A percentile compares a stretch with the other conserved stretches of the same genome.
Evolutionary conservation across 768 basidiomycete genomes (phyloP).

Genomic region (Mycena rosella): DNA sequence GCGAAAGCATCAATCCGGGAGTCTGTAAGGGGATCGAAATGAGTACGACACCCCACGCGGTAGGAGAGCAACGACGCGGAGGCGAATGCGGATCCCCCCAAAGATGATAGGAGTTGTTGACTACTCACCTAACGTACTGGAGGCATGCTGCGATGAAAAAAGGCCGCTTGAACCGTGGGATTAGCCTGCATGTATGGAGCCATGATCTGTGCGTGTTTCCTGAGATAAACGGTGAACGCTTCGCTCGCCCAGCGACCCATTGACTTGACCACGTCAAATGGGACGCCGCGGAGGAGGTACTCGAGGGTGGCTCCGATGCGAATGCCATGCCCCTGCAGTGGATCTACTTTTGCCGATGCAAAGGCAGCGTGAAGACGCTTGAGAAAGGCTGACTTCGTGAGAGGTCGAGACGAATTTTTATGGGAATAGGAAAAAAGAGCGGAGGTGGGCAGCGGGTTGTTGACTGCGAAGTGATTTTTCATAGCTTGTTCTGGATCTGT

Average conservation of each 20-base stretch:
- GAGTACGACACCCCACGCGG: too few species aligned
- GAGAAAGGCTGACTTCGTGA: constrained; percentile 15
- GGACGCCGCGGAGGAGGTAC: constrained; percentile 43
- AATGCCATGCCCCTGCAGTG: constrained; percentile 44
- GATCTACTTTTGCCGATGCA: neutral
- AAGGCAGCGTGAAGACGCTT: constrained; percentile 5
- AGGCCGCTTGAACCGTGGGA: constrained; percentile 28
- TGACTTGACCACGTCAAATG: constrained; percentile 44
- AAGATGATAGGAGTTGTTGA: too few species aligned
- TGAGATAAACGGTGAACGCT: constrained; percentile 44
- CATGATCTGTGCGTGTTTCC: constrained; percentile 40
- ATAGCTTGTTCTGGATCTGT: constrained; percentile 29
- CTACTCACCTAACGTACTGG: too few species aligned
- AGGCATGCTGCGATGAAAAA: constrained; percentile 13
- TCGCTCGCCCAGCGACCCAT: too few species aligned
- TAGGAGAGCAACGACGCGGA: too few species aligned
- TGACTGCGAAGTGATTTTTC: constrained; percentile 46
- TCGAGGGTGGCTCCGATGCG: constrained; percentile 44
- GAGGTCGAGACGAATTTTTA: neutral
- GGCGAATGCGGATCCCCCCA: too few species aligned
- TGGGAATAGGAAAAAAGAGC: neutral
- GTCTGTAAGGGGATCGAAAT: too few species aligned
- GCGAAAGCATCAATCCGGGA: too few species aligned
- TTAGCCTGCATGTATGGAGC: constrained; percentile 42
- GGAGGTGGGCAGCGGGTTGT: constrained; percentile 33